Conservation (phyloP, 2,329 filamentous ascomycete species). For the Teratosphaeria pseudoeucalypti region DNA sequence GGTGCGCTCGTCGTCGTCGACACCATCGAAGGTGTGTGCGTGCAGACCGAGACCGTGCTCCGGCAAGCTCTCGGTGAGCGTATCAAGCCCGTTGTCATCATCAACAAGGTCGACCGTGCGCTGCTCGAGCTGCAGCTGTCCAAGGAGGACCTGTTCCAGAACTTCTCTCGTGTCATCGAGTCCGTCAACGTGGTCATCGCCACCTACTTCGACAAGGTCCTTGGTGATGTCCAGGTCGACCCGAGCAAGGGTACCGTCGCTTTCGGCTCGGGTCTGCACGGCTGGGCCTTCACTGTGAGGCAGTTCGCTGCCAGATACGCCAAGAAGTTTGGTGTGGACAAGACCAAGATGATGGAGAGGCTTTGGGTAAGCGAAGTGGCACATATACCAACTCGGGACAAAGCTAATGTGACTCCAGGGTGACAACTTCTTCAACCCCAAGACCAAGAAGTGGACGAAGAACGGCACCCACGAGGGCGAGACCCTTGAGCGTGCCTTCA, state of each 20-base stretch:
- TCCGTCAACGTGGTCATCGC: slow-evolving; percentile 99
- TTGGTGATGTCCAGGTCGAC: slow-evolving; percentile 98
- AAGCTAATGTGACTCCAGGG: slow-evolving; percentile 39
- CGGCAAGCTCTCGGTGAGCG: slow-evolving; percentile 98
- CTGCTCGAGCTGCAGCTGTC: slow-evolving; percentile 96
- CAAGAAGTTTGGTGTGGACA: slow-evolving; percentile 99
- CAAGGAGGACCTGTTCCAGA: slow-evolving; percentile 99
- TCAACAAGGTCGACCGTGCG: slow-evolving; percentile 99
- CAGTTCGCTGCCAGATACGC: slow-evolving; percentile 93
- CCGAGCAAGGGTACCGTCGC: slow-evolving; percentile 95
- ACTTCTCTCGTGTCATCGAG: slow-evolving; percentile 98
- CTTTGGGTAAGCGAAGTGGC: slow-evolving; percentile 63
- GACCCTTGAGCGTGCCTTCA: slow-evolving; percentile 94
- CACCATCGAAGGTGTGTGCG: slow-evolving; percentile 98
- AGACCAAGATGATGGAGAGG: slow-evolving; percentile 99
- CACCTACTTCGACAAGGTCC: slow-evolving; percentile 93
- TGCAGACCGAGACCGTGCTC: slow-evolving; percentile 99
- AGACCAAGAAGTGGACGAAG: slow-evolving; percentile 99
- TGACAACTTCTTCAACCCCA: slow-evolving; percentile 99
- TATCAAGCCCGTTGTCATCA: slow-evolving; percentile 98
- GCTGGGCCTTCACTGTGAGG: slow-evolving; percentile 98
- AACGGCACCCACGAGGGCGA: slow-evolving; percentile 72
- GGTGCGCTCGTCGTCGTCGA: slow-evolving; percentile 99
- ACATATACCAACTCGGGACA: not conserved
- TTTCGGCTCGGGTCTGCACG: slow-evolving; percentile 99